phyloP scores from a whole-genome alignment of 106 monocot genomes.

The Apostasia shenzhenica region DNA sequence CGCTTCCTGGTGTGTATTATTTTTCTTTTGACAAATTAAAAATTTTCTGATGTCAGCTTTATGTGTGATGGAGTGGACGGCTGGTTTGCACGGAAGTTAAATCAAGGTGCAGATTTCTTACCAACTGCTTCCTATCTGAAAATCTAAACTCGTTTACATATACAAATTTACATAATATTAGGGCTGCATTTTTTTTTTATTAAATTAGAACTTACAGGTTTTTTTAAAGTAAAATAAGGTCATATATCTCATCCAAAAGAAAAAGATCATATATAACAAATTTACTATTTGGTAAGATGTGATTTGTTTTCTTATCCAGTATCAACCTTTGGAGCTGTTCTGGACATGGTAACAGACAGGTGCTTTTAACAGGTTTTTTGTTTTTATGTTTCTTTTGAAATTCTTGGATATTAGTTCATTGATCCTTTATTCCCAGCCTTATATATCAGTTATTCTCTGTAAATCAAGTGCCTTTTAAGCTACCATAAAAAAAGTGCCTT shows the following conservation, averaged over 20 bases:
- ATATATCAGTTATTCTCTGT: not conserved
- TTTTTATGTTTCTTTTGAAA: conserved; percentile 3
- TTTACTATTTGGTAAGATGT: too few species aligned
- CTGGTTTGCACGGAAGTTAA: conserved; percentile 88
- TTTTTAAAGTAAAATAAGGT: too few species aligned
- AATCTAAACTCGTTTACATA: not conserved
- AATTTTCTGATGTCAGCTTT: conserved; percentile 45
- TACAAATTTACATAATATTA: too few species aligned
- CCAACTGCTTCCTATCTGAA: not conserved
- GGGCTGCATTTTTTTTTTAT: too few species aligned
- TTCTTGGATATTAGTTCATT: conserved; percentile 2
- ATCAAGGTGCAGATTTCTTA: conserved; percentile 58
- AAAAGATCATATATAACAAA: too few species aligned
- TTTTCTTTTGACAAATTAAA: not conserved
- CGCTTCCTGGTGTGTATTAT: not conserved
- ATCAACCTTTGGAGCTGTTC: conserved; percentile 89
- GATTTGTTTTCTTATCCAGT: conserved; percentile 32
- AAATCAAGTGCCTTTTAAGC: conserved; percentile 1
- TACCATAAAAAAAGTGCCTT: not conserved
- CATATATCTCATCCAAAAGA: too few species aligned
- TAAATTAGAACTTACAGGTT: too few species aligned
- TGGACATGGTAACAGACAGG: conserved; percentile 99
- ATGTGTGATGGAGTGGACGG: conserved; percentile 83
- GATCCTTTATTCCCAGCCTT: not conserved
- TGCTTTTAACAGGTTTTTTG: conserved; percentile 15